These are phyloP conservation scores for Sphaerulina vaccinii DNA, from an alignment of 2,329 filamentous ascomycete species.

Conservation along the genomic window DNA sequence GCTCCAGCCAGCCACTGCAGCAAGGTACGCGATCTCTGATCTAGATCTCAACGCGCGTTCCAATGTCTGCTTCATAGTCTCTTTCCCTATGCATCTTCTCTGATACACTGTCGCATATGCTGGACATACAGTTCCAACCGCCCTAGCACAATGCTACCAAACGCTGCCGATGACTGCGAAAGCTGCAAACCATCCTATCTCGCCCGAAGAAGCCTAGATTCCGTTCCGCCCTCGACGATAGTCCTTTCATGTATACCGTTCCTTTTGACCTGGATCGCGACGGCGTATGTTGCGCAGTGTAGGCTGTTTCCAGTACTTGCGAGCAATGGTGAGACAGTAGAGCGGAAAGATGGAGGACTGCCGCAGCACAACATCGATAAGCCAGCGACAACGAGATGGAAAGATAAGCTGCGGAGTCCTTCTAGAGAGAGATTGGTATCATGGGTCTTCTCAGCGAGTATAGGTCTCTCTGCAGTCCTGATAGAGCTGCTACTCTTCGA, in stretches of 20 bases:
- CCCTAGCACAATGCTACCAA: conserved; percentile 36
- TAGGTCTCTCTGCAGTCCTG: conserved; percentile 73
- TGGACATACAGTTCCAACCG: background rate
- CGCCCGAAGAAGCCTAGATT: conserved; percentile 41
- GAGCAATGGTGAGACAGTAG: conserved; percentile 48
- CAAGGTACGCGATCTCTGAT: background rate
- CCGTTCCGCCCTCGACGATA: conserved; percentile 50
- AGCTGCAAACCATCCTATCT: conserved; percentile 57
- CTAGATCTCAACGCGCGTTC: background rate
- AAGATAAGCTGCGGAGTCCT: conserved; percentile 22
- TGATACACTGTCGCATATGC: background rate
- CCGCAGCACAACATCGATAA: conserved; percentile 55
- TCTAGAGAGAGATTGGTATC: conserved; percentile 41
- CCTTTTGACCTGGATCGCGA: conserved; percentile 64
- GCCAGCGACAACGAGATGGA: conserved; percentile 20
- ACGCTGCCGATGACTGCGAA: conserved; percentile 50
- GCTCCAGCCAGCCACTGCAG: background rate
- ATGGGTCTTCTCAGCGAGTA: conserved; percentile 70
- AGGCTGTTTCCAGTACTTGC: conserved; percentile 74
- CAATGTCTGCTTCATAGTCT: background rate
- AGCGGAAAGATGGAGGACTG: conserved; percentile 47
- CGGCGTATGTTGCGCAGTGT: conserved; percentile 62
- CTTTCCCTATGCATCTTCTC: background rate
- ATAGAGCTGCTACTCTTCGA: conserved; percentile 81
- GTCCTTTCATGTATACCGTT: conserved; percentile 67